Evolutionary conservation across 768 basidiomycete genomes (phyloP), one percentile per base, ranked within the genome.

Genomic region (Lactifluus pinguis): DNA sequence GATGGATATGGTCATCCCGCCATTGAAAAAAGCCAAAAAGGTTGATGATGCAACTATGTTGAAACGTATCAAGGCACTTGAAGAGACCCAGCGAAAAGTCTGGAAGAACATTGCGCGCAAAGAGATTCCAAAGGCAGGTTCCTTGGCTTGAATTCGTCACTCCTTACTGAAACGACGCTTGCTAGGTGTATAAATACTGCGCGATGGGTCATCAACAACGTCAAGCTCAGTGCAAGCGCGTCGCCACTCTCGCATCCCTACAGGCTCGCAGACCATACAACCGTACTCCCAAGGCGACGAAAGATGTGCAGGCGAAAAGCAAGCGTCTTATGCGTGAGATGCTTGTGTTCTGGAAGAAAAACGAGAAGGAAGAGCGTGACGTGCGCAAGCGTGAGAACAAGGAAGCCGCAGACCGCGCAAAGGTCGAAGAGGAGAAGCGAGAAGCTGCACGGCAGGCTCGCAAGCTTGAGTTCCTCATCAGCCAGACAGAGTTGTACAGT

Each of bases 391-490:
- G 89, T 53, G 93, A 95, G 67, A 93, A 98, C 72, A 94, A 94
- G 72, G 95, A 97, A 71, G 92, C 93, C 11, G 80, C 84, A 67
- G 92, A 95, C 68, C 83, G 92, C 53, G 82, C 90, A 25, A 90
- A 86, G 72, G 74, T 91, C 36, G 93, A 95, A 72, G 94, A 95
- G 71, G 93, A 97, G 74, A 90, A 85, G 69, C 82, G 95, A 45
- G 97, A 99, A 74, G 88, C 90, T 13, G 89, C 94, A 42, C 79
- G 97, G 54, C 92, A 95, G 72, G 92, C 94, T 13, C 83, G 95
- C 66, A 98, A 98, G 73, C 83, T 99, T 29, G 97, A 99, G 75
- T 99, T 98, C 76, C 78, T 99, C 73, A 94, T 99, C 72, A 98
- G 92, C 61, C 95, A 98, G 74, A 98, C 97, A 4, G 97, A 99